Percentiles rank a stretch among this genome's conserved stretches.
Evolutionary conservation across 2,329 filamentous ascomycete genomes (phyloP).

Genomic region (Eutypa lata): DNA sequence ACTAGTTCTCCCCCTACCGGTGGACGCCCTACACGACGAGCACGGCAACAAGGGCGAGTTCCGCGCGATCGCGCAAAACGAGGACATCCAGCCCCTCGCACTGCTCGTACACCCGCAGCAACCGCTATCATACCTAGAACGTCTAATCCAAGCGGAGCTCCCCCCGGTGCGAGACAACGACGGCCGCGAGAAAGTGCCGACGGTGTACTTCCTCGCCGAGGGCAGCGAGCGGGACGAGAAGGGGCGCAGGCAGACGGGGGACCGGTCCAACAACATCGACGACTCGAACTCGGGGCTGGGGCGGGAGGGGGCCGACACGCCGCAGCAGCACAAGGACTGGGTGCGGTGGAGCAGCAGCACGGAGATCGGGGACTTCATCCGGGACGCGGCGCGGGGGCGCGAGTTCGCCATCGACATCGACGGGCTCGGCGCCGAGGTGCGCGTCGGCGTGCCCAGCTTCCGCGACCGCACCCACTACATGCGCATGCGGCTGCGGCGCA

Average conservation of each 20-base stretch:
- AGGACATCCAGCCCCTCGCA: constrained; percentile 78
- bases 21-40: constrained; percentile 52
- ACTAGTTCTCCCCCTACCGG: constrained; percentile 62
- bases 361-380: constrained; percentile 91
- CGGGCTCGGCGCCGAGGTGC: constrained; percentile 61
- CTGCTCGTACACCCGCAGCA: constrained; percentile 87
- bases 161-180: constrained; percentile 64
- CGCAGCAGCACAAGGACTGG: constrained; percentile 56
- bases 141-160: constrained; percentile 83
- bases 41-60: constrained; percentile 38
- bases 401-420: constrained; percentile 86
- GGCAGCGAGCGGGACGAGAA: constrained; percentile 62
- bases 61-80: constrained; percentile 46
- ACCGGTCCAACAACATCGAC: constrained; percentile 44
- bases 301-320: constrained; percentile 50
- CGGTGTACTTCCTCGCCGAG: constrained; percentile 76
- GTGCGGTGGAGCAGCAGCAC: constrained; percentile 87
- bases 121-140: constrained; percentile 84
- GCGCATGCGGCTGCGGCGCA: constrained; percentile 70
- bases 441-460: constrained; percentile 82
- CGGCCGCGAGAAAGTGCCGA: constrained; percentile 66
- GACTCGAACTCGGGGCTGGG: constrained; percentile 69
- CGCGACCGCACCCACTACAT: constrained; percentile 88
- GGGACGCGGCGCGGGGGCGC: constrained; percentile 78
- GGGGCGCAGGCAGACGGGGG: constrained; percentile 28